A percentile compares a stretch with the other conserved stretches of the same genome.
These are phyloP conservation scores for Alloascoidea africana DNA, from an alignment of 805 yeast genomes.

Conservation along the genomic window DNA sequence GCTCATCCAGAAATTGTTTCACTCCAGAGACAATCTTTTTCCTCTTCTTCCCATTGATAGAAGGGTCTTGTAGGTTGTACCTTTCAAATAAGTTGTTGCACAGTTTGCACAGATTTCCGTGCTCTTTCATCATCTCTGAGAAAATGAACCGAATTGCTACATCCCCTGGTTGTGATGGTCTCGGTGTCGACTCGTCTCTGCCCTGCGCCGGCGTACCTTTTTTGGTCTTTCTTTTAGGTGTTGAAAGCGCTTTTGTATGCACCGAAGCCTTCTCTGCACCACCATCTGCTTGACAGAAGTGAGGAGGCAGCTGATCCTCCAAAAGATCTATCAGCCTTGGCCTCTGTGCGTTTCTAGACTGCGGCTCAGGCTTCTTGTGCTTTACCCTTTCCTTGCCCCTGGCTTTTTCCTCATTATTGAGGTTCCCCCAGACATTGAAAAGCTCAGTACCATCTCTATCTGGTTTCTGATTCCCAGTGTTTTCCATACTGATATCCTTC, in stretches of 20 bases:
- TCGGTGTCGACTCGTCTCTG: too few species aligned
- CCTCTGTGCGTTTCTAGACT: too few species aligned
- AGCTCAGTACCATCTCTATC: not conserved
- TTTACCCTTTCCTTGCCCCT: too few species aligned
- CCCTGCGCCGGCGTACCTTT: too few species aligned
- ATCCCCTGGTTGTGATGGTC: too few species aligned
- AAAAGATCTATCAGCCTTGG: not conserved
- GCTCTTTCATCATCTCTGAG: too few species aligned
- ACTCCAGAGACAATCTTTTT: slow-evolving; percentile 6
- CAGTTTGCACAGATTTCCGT: too few species aligned
- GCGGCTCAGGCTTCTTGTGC: not conserved
- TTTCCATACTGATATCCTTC: not conserved
- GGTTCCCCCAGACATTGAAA: not conserved
- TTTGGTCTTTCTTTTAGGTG: too few species aligned
- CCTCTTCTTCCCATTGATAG: slow-evolving; percentile 7
- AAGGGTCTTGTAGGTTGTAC: slow-evolving; percentile 8
- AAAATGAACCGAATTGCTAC: too few species aligned
- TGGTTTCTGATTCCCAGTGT: not conserved
- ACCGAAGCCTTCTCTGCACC: too few species aligned
- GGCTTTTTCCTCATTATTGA: not conserved
- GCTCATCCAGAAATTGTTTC: slow-evolving; percentile 5
- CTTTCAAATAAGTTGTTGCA: slow-evolving; percentile 6
- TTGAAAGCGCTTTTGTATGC: too few species aligned
- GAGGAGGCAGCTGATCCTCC: not conserved
- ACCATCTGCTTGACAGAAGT: too few species aligned